A percentile compares a stretch with the other conserved stretches of the same genome.
Conservation (phyloP, 306 rosid species). For the Dalbergia cochinchinensis region DNA sequence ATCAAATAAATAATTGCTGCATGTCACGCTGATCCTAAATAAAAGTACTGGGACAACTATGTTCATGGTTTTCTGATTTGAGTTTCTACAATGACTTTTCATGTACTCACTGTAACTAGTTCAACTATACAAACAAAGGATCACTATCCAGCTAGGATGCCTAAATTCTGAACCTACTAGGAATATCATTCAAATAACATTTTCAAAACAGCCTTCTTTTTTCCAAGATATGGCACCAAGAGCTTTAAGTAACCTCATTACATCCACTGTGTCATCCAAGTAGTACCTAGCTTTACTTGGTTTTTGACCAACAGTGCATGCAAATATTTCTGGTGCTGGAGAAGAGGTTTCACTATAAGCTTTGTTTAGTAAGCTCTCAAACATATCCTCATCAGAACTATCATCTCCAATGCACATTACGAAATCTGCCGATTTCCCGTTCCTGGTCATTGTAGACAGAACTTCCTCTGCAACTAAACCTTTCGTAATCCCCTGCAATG, state of each 20-base stretch:
- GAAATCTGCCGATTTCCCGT: constrained; percentile 46
- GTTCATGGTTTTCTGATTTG: too few species aligned
- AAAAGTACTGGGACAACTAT: too few species aligned
- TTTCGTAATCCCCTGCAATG: constrained; percentile 53
- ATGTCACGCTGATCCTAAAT: too few species aligned
- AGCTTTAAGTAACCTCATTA: constrained; percentile 64
- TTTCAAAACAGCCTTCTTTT: constrained; percentile 48
- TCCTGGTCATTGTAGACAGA: constrained; percentile 40
- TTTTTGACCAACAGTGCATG: constrained; percentile 93
- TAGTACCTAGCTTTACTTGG: constrained; percentile 96
- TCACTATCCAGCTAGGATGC: constrained; percentile 29
- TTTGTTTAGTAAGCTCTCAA: constrained; percentile 69
- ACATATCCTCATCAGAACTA: constrained; percentile 62
- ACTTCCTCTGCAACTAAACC: constrained; percentile 52
- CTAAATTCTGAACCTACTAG: constrained; percentile 19
- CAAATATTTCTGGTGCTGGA: constrained; percentile 69
- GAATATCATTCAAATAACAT: constrained; percentile 47
- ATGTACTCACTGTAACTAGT: neutral
- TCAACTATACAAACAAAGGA: constrained; percentile 29
- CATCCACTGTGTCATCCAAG: constrained; percentile 77
- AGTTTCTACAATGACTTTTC: too few species aligned
- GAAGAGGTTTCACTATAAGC: constrained; percentile 50
- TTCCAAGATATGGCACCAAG: constrained; percentile 57
- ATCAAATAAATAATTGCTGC: too few species aligned
- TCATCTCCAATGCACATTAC: constrained; percentile 59